Evolutionary conservation across 2,329 filamentous ascomycete genomes (phyloP).

Genomic region (Trichoderma sp.): DNA sequence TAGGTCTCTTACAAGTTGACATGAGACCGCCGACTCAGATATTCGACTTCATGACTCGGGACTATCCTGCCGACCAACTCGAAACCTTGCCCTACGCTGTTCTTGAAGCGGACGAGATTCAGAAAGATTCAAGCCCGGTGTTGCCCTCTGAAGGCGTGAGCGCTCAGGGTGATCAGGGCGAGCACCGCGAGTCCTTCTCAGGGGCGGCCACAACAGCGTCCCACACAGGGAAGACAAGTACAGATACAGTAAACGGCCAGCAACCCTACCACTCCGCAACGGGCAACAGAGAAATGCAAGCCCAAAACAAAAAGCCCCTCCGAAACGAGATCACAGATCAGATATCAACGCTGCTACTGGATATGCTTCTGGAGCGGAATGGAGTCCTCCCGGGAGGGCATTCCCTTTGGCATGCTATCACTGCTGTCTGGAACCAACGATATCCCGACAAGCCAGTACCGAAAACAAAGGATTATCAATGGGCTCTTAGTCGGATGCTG

Average conservation of each 20-base stretch:
- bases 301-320: not conserved
- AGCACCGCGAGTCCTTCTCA: not conserved
- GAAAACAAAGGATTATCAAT: conserved; percentile 44
- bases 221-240: not conserved
- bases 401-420: conserved; percentile 52
- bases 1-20: not conserved
- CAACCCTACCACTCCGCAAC: not conserved
- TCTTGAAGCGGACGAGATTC: not conserved
- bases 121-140: not conserved
- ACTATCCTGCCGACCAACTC: not conserved
- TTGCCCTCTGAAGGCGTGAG: not conserved
- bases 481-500: conserved; percentile 45
- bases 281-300: not conserved
- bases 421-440: conserved; percentile 48
- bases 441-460: conserved; percentile 47
- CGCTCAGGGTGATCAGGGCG: not conserved
- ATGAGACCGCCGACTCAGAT: conserved; percentile 2
- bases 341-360: conserved; percentile 36
- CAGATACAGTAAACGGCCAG: not conserved
- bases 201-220: not conserved
- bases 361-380: conserved; percentile 38
- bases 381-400: conserved; percentile 57
- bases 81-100: not conserved
- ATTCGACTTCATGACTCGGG: conserved; percentile 10
- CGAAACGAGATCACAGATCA: conserved; percentile 27